Evolutionary conservation across 768 basidiomycete species (phyloP).

Genomic region (Cyathus striatus): DNA sequence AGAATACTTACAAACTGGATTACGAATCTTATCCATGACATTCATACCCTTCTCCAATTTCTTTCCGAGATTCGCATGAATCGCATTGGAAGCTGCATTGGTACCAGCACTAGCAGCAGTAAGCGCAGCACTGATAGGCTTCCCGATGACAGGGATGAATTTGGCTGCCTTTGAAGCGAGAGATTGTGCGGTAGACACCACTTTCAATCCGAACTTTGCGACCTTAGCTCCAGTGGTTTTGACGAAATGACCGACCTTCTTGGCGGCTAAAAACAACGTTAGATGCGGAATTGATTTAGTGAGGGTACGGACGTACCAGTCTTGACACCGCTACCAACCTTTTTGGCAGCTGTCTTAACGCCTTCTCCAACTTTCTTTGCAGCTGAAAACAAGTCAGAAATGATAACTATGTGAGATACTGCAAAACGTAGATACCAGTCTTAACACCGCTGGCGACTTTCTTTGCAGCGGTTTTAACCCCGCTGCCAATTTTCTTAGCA

Average conservation of each 20-base stretch:
- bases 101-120: not conserved
- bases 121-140: not conserved
- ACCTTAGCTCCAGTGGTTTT: not conserved
- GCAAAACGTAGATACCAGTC: too few species aligned
- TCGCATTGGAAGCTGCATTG: not conserved
- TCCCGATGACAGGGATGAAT: constrained; percentile 1
- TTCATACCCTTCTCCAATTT: not conserved
- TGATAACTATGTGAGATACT: too few species aligned
- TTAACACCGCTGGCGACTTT: too few species aligned
- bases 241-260: not conserved
- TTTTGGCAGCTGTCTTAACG: too few species aligned
- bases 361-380: too few species aligned
- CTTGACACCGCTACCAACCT: too few species aligned
- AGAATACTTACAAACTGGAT: not conserved
- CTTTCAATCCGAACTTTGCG: not conserved
- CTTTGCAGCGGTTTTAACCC: too few species aligned
- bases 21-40: not conserved
- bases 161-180: not conserved
- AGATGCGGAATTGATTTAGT: too few species aligned
- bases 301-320: too few species aligned
- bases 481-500: too few species aligned
- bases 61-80: not conserved
- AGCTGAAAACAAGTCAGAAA: too few species aligned
- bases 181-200: not conserved
- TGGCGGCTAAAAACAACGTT: too few species aligned